These are phyloP conservation scores for Epichloe baconii DNA, from an alignment of 2,329 filamentous ascomycete genomes.

Conservation along the genomic window DNA sequence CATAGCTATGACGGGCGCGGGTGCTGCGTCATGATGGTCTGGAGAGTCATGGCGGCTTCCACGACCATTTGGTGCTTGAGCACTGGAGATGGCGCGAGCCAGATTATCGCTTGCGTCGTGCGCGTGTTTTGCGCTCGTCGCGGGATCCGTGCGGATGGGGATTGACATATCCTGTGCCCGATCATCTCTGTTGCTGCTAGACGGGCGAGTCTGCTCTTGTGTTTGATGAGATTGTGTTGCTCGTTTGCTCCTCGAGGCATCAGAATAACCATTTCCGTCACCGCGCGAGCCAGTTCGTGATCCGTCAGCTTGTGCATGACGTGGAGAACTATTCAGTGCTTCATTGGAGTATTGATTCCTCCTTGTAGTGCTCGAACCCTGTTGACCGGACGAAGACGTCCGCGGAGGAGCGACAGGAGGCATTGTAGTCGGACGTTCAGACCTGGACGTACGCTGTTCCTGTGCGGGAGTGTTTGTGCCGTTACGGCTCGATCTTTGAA, in stretches of 20 bases:
- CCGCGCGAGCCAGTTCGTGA: conserved; percentile 21
- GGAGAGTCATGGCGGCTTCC: conserved; percentile 14
- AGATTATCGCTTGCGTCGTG: conserved; percentile 71
- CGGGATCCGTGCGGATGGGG: conserved; percentile 31
- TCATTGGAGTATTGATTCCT: conserved; percentile 33
- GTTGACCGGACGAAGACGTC: conserved; percentile 64
- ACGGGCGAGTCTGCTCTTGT: conserved; percentile 28
- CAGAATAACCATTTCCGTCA: conserved; percentile 16
- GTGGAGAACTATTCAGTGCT: conserved; percentile 28
- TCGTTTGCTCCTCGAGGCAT: conserved; percentile 20
- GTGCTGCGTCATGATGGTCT: conserved; percentile 29
- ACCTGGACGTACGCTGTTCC: conserved; percentile 30
- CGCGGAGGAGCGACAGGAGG: conserved; percentile 60
- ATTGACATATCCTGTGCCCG: conserved; percentile 25
- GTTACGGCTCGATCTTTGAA: conserved; percentile 33
- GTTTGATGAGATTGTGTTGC: conserved; percentile 12
- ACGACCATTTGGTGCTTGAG: conserved; percentile 19
- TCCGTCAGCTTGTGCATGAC: conserved; percentile 25
- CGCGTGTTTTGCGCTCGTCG: conserved; percentile 40
- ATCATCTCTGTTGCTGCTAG: conserved; percentile 27
- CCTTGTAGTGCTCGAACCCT: conserved; percentile 30
- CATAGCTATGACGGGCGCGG: conserved; percentile 30
- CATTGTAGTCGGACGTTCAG: conserved; percentile 44
- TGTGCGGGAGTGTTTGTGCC: conserved; percentile 29
- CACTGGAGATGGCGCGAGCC: conserved; percentile 49